Evolutionary conservation across 2,329 filamentous ascomycete genomes (phyloP), one percentile per base, ranked within the genome.

Genomic region (Ascosphaera apis): DNA sequence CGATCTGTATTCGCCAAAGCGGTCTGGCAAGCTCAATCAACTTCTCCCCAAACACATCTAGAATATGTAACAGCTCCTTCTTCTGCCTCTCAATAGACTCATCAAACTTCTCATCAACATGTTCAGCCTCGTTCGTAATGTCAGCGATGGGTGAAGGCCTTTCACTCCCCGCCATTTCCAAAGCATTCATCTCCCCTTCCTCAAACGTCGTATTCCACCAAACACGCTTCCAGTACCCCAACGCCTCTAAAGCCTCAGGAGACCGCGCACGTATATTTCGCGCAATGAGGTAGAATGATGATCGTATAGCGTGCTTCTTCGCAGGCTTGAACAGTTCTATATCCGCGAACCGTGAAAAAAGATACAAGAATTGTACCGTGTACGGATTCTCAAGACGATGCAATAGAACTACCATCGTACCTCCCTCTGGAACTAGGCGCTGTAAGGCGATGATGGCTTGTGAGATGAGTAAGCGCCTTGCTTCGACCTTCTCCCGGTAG

Each of bases 221-320:
- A 4, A 28, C 28, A 37, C 13, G 36, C 42, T 60, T 61, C 59
- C 60, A 67, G 3, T 12, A 33, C 2, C 42, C 31, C 2, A 67
- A 41, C 0, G 60, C 56, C 6, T 38, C 21, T 0, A 44, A 2
- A 0, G 60, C 62, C 19, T 51, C 47, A 0, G 42, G 31, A 13
- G 41, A 39, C 3, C 47, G 30, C 3, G 50, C 48, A 31, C 54
- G 48, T 0, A 70, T 48, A 2, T 57, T 43, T 1, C 46, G 55
- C 2, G 64, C 65, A 7, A 70, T 40, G 44, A 69, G 49, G 43
- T 71, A 70, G 41, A 69, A 71, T 0, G 63, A 67, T 0, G 58
- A 63, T 3, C 57, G 48, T 15, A 48, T 61, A 1, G 43, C 45
- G 39, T 69, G 62, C 2, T 39, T 43, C 1, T 5, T 45, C 1